These are phyloP conservation scores for Ceratobasidium papillatum DNA, from an alignment of 1,284 basidiomycete genomes.

Conservation along the genomic window DNA sequence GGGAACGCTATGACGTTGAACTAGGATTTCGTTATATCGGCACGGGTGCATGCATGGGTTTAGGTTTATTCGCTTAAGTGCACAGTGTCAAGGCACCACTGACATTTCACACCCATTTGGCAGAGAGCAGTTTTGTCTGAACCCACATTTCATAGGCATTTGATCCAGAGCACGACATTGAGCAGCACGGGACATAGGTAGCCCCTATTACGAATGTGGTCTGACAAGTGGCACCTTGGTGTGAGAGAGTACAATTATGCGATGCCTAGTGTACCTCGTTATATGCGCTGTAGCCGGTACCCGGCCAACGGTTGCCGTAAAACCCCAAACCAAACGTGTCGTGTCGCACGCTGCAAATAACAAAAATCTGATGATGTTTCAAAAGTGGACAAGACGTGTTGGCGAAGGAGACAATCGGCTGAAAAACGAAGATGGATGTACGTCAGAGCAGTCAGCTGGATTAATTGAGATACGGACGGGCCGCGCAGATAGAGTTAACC, in stretches of 20 bases:
- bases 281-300: background rate
- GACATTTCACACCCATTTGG: background rate
- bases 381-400: background rate
- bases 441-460: background rate
- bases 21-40: background rate
- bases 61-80: background rate
- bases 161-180: too few relatives aligned
- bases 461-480: background rate
- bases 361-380: background rate
- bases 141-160: background rate
- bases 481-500: constrained; percentile 6
- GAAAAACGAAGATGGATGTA: background rate
- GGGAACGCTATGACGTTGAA: constrained; percentile 3
- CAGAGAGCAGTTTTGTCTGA: too few relatives aligned
- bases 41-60: background rate
- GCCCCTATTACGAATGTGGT: background rate
- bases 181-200: background rate
- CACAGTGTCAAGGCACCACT: background rate
- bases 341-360: background rate
- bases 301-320: background rate
- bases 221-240: background rate
- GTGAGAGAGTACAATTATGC: background rate
- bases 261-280: background rate
- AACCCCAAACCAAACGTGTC: background rate
- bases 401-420: background rate